Evolutionary conservation across 2,329 filamentous ascomycete species (phyloP).

Genomic region (Verticillium isaacii): DNA sequence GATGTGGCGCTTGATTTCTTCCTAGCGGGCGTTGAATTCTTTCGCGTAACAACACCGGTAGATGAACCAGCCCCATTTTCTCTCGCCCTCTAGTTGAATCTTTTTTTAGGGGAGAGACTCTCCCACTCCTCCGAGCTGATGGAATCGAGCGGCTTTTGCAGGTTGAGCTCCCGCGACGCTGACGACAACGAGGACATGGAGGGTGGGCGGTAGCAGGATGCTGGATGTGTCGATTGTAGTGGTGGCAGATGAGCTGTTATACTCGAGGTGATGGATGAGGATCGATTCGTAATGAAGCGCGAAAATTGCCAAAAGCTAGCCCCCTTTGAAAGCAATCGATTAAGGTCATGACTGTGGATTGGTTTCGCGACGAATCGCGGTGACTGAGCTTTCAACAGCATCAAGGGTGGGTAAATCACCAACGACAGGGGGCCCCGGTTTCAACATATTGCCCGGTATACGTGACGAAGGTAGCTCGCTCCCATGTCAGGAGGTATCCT

Average conservation of each 20-base stretch:
- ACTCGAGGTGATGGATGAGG: neutral
- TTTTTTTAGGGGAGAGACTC: neutral
- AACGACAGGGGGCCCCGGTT: too few species aligned
- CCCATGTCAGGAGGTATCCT: too few species aligned
- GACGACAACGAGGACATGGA: neutral
- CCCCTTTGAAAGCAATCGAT: neutral
- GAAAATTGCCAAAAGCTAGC: neutral
- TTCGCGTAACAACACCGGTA: neutral
- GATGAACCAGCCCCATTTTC: neutral
- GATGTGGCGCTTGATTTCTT: neutral
- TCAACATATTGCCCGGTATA: too few species aligned
- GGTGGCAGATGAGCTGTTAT: neutral
- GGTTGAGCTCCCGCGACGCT: neutral
- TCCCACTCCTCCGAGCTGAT: neutral
- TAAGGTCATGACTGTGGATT: neutral
- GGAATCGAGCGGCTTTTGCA: neutral
- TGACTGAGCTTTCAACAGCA: neutral
- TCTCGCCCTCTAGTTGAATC: neutral
- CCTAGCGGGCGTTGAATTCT: neutral
- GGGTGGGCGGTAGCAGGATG: neutral
- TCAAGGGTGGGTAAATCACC: neutral
- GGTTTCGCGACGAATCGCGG: neutral
- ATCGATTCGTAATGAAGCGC: neutral
- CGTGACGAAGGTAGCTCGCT: too few species aligned
- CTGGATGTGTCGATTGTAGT: neutral